Percentiles rank a stretch among this genome's conserved stretches.
phyloP scores from a whole-genome alignment of 345 rosid genomes.

The Clarkia xantiana region DNA sequence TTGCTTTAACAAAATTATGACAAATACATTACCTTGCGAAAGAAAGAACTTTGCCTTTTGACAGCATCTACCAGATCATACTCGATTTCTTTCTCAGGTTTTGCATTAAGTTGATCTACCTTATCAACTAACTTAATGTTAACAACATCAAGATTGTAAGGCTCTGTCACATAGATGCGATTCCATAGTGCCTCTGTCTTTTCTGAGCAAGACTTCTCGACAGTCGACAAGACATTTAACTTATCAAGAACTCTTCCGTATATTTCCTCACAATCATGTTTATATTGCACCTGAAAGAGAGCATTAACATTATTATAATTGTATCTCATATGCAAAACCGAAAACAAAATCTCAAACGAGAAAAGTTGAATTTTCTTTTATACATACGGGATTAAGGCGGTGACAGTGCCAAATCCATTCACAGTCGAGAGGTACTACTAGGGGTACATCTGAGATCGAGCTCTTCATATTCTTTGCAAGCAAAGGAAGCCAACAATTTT shows the following conservation, averaged over 20 bases:
- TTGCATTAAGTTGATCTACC: too few species aligned
- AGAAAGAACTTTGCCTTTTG: too few species aligned
- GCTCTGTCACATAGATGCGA: too few species aligned
- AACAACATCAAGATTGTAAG: conserved; percentile 29
- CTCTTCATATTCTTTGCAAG: conserved; percentile 44
- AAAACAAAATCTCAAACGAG: conserved; percentile 7
- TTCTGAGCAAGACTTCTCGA: conserved; percentile 22
- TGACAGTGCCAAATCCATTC: conserved; percentile 99
- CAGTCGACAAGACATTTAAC: conserved; percentile 47
- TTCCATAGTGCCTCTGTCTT: too few species aligned
- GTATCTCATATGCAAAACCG: too few species aligned
- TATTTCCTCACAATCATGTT: conserved; percentile 61
- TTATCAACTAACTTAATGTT: not conserved
- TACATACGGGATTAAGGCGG: conserved; percentile 79
- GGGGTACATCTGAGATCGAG: conserved; percentile 34
- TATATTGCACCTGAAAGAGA: conserved; percentile 48
- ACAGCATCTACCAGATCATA: too few species aligned
- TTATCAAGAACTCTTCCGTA: conserved; percentile 53
- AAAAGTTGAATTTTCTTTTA: not conserved
- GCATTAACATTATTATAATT: not conserved
- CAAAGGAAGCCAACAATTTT: conserved; percentile 75
- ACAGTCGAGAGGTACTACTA: conserved; percentile 86
- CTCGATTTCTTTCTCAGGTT: too few species aligned
- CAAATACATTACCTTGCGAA: too few species aligned
- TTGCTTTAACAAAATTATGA: too few species aligned